A percentile compares a stretch with the other conserved stretches of the same genome.
Evolutionary conservation across 2,329 filamentous ascomycete genomes (phyloP).

Genomic region (Akanthomyces uredinophilus): DNA sequence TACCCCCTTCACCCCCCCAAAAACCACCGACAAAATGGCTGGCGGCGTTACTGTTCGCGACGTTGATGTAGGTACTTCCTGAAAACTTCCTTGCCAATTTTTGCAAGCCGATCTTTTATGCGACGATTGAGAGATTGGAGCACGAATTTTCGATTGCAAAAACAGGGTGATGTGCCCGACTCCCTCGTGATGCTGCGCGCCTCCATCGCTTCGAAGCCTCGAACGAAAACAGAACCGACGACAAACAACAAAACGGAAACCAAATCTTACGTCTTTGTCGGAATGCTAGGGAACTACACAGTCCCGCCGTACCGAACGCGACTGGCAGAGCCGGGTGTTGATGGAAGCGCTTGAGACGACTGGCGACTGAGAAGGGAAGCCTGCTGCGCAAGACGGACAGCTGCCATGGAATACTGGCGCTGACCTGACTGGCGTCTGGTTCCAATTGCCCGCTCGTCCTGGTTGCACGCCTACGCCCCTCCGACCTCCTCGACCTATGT

Average conservation of each 20-base stretch:
- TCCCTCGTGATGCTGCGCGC: slow-evolving; percentile 12
- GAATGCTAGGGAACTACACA: not conserved
- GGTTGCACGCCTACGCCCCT: not conserved
- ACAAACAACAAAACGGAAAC: not conserved
- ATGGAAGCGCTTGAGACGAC: not conserved
- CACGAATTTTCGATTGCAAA: not conserved
- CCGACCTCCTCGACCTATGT: slow-evolving; percentile 14
- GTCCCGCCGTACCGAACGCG: not conserved
- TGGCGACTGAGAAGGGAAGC: not conserved
- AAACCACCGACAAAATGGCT: slow-evolving; percentile 64
- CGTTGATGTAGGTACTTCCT: slow-evolving; percentile 65
- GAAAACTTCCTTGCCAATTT: slow-evolving; percentile 19
- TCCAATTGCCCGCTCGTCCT: not conserved
- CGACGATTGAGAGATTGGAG: not conserved
- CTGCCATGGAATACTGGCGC: slow-evolving; percentile 7
- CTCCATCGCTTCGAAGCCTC: not conserved
- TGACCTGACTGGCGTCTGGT: not conserved
- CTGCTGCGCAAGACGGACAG: not conserved
- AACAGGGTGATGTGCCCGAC: not conserved
- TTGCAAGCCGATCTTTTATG: not conserved
- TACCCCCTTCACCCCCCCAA: slow-evolving; percentile 23
- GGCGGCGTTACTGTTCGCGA: slow-evolving; percentile 78
- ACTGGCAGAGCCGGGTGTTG: slow-evolving; percentile 6
- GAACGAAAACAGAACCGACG: not conserved
- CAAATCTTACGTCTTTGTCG: not conserved